Conservation (phyloP, 1,139 yeast species). For the Candida albicans region DNA sequence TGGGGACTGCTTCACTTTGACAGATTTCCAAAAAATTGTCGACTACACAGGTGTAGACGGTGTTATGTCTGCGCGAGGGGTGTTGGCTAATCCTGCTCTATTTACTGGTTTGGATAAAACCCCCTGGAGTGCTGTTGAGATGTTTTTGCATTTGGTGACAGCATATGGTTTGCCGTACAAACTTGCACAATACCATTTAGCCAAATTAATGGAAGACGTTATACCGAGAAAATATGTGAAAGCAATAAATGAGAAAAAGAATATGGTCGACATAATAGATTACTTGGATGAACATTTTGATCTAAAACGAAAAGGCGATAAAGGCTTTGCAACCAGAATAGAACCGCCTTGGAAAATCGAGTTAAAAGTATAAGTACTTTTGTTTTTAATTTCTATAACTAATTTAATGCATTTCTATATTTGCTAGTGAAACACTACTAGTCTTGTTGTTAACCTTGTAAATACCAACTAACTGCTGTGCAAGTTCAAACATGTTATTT, state of each 20-base stretch:
- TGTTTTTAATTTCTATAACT: slow-evolving; percentile 15
- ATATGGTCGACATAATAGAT: slow-evolving; percentile 66
- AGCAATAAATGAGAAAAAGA: slow-evolving; percentile 61
- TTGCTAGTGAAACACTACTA: slow-evolving; percentile 68
- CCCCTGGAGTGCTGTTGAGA: slow-evolving; percentile 91
- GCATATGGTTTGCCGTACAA: slow-evolving; percentile 84
- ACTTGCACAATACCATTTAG: slow-evolving; percentile 80
- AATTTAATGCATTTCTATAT: slow-evolving; percentile 29
- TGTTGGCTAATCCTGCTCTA: slow-evolving; percentile 80
- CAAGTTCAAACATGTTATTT: slow-evolving; percentile 96
- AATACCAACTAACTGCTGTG: slow-evolving; percentile 91
- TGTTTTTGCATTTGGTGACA: slow-evolving; percentile 74
- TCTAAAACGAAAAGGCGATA: slow-evolving; percentile 64
- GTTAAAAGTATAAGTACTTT: slow-evolving; percentile 5
- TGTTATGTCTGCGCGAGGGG: slow-evolving; percentile 93
- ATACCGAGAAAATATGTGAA: slow-evolving; percentile 55
- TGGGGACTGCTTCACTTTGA: slow-evolving; percentile 80
- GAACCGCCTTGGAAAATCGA: slow-evolving; percentile 53
- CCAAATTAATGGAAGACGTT: slow-evolving; percentile 76
- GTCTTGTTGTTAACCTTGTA: slow-evolving; percentile 94
- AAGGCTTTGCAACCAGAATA: slow-evolving; percentile 61
- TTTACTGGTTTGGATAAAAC: slow-evolving; percentile 72
- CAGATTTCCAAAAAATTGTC: slow-evolving; percentile 63
- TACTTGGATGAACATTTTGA: slow-evolving; percentile 77
- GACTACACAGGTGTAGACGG: slow-evolving; percentile 80